Conservation (phyloP, 257 asterid species). For the Nicotiana paniculata region DNA sequence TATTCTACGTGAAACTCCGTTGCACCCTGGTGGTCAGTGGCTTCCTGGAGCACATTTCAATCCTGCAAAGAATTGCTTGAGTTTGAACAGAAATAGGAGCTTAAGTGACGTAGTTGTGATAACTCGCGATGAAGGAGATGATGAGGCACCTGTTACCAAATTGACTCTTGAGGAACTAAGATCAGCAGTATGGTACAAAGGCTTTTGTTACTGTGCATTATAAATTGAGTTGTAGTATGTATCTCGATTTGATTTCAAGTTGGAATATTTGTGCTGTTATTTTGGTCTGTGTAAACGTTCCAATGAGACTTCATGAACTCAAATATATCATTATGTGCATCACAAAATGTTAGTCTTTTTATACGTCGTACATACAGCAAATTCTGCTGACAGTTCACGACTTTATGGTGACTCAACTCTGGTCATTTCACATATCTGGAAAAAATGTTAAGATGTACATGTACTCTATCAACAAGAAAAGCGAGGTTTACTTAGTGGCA, state of each 20-base stretch:
- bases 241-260: background rate
- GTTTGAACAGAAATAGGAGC: constrained; percentile 41
- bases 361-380: background rate
- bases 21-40: constrained; percentile 85
- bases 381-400: background rate
- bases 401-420: background rate
- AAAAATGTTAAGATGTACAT: background rate
- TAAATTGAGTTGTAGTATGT: background rate
- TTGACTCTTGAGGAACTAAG: constrained; percentile 65
- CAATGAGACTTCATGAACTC: background rate
- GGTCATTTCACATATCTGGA: background rate
- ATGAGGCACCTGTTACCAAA: constrained; percentile 48
- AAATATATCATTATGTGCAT: background rate
- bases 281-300: background rate
- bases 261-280: background rate
- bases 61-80: constrained; percentile 72
- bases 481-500: background rate
- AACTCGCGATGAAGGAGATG: constrained; percentile 81
- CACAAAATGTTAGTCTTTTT: background rate
- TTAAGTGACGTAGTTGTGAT: constrained; percentile 47
- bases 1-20: constrained; percentile 62
- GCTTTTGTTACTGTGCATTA: background rate
- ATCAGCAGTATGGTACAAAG: constrained; percentile 63
- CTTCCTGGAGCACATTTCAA: constrained; percentile 66
- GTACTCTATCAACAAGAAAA: background rate